Evolutionary conservation across 2,329 filamentous ascomycete genomes (phyloP).

Genomic region (Leptographium radiaticola): DNA sequence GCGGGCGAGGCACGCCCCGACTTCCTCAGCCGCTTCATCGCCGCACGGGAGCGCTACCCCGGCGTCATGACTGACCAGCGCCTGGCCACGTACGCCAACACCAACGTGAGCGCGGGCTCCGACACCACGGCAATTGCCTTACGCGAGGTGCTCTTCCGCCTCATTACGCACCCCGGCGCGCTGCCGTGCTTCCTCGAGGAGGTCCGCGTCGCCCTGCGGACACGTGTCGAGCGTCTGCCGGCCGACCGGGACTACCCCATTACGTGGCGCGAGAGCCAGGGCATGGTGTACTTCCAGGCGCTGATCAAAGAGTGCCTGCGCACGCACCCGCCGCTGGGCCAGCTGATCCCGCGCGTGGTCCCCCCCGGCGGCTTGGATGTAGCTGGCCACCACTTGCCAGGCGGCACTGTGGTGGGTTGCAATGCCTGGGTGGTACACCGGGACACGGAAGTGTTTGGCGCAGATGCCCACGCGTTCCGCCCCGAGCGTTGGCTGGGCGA

Average conservation of each 20-base stretch:
- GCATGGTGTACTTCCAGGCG: constrained; percentile 46
- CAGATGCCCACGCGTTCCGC: constrained; percentile 24
- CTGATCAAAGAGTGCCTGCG: constrained; percentile 42
- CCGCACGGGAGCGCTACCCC: constrained; percentile 38
- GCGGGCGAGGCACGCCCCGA: constrained; percentile 20
- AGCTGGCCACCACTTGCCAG: constrained; percentile 20
- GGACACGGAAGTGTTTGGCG: constrained; percentile 15
- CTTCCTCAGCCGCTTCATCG: constrained; percentile 43
- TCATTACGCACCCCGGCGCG: constrained; percentile 38
- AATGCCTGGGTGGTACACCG: constrained; percentile 46
- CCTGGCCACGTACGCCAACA: constrained; percentile 11
- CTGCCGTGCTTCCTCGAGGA: constrained; percentile 38
- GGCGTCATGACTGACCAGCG: constrained; percentile 34
- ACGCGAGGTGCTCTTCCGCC: constrained; percentile 46
- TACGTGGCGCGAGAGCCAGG: constrained; percentile 28
- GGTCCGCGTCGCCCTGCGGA: constrained; percentile 21
- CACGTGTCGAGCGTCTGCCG: constrained; percentile 28
- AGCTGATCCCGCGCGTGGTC: constrained; percentile 45
- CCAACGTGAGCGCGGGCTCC: constrained; percentile 28
- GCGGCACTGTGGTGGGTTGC: constrained; percentile 35
- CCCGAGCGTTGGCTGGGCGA: not conserved
- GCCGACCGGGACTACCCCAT: not conserved
- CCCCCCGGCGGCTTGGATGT: constrained; percentile 19
- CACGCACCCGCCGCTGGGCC: constrained; percentile 44
- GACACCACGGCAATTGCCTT: constrained; percentile 53